A percentile compares a stretch with the other conserved stretches of the same genome.
Conservation (phyloP, 169 alveolate species). For the Theileria equi region DNA sequence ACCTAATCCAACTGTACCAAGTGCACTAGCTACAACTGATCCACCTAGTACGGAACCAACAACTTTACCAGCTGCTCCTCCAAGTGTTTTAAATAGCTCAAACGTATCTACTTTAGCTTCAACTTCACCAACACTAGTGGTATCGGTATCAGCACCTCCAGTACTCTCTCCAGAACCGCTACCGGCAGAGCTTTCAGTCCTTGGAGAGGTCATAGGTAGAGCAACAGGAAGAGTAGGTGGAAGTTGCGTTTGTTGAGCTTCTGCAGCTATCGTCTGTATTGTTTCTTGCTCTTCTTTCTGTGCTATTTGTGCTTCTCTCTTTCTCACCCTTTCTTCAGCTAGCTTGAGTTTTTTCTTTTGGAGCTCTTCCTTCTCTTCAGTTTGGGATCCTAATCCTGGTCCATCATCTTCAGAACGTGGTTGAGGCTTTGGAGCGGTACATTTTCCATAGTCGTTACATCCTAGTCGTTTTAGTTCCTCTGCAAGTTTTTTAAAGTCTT, state of each 20-base stretch:
- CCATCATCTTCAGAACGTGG: constrained; percentile 8
- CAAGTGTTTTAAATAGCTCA: constrained; percentile 7
- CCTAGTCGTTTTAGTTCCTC: no score
- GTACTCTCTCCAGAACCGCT: not conserved
- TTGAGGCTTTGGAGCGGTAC: constrained; percentile 28
- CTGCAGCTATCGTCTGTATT: constrained; percentile 1
- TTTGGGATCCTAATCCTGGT: not conserved
- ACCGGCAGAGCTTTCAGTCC: not conserved
- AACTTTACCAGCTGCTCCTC: constrained; percentile 3
- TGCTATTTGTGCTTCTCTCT: not conserved
- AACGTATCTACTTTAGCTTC: not conserved
- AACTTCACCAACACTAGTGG: constrained; percentile 12
- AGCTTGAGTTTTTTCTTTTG: not conserved
- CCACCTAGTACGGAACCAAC: not conserved
- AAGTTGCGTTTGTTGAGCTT: not conserved
- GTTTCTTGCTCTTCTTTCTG: not conserved
- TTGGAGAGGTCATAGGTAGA: constrained; percentile 1
- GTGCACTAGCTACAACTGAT: not conserved
- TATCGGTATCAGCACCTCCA: not conserved
- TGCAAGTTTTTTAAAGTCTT: not conserved
- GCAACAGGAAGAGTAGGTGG: not conserved
- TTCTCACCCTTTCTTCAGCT: not conserved
- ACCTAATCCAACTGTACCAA: not conserved
- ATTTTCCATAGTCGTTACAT: constrained; percentile 1
- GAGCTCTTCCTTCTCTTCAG: not conserved